These are phyloP conservation scores for Isoetes engelmannii DNA, from an alignment of 83 land plant species.

Conservation along the genomic window DNA sequence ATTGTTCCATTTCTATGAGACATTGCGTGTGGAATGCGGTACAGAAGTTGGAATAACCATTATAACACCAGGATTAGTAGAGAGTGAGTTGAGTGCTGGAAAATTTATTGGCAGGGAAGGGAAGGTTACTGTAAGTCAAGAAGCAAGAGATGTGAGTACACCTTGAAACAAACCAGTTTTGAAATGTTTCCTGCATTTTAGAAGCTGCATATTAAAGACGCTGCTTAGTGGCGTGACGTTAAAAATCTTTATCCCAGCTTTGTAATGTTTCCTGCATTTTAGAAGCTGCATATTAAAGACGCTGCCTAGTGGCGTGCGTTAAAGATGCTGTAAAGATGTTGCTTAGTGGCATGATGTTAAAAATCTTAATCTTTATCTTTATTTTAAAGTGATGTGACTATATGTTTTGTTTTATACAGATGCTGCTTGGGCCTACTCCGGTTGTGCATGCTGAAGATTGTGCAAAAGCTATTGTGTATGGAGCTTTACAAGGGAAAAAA, in stretches of 20 bases:
- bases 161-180: no score
- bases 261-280: no score
- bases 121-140: constrained; percentile 52
- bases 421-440: constrained; percentile 31
- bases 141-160: constrained; percentile 60
- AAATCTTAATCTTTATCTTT: no score
- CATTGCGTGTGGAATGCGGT: constrained; percentile 58
- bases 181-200: no score
- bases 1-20: constrained; percentile 68
- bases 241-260: no score
- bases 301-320: no score
- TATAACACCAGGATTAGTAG: constrained; percentile 83
- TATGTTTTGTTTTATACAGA: constrained; percentile 7
- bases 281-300: no score
- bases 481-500: constrained; percentile 60
- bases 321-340: no score
- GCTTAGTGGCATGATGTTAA: no score
- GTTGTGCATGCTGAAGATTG: constrained; percentile 63
- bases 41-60: constrained; percentile 70
- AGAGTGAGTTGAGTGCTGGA: constrained; percentile 69
- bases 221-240: no score
- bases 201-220: no score
- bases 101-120: constrained; percentile 67
- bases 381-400: no score
- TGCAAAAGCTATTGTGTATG: constrained; percentile 62